Base-by-base conservation (phyloP, 2,329 filamentous ascomycete species). In the Colletotrichum sp. region DNA sequence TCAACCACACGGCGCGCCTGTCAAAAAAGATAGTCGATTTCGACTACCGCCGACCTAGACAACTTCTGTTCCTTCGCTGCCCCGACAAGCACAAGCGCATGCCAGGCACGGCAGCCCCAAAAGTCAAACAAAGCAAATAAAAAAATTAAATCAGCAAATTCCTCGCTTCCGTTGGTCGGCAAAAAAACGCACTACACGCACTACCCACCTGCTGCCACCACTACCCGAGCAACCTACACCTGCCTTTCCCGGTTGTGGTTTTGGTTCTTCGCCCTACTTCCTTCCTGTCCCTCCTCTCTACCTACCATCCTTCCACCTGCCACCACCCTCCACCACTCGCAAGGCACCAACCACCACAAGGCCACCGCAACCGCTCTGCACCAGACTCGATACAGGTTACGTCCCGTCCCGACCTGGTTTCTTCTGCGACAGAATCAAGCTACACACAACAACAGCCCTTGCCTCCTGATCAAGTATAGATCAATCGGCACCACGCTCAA, bases 401-500 rank as follows among this genome's bases (percentile, higher is more conserved):
- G 81, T 76, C 69, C 73, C 73, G 73, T 76, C 86, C 88, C 87
- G 89, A 89, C 89, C 88, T 88, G 87, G 87, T 88, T 88, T 89
- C 68, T 76, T 76, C 87, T 88, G 88, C 88, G 85, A 90, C 87
- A 86, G 85, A 82, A 85, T 85, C 84, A 83, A 82, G 80, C 82
- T 83, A 82, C 74, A 71, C 75, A 77, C 67, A 69, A 81, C 85
- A 84, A 83, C 84, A 85, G 83, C 85, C 85, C 85, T 84, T 84
- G 86, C 87, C 87, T 86, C 90, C 90, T 90, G 89, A 92, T 91
- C 88, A 87, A 92, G 90, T 90, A 91, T 91, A 92, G 90, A 88
- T 87, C 89, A 88, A 88, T 91, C 89, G 88, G 89, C 90, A 91
- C 89, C 88, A 91, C 89, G 87, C 90, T 90, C 90, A 90, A 92